These are phyloP conservation scores for Podaxis rugospora DNA, from an alignment of 768 basidiomycete species.

Conservation along the genomic window DNA sequence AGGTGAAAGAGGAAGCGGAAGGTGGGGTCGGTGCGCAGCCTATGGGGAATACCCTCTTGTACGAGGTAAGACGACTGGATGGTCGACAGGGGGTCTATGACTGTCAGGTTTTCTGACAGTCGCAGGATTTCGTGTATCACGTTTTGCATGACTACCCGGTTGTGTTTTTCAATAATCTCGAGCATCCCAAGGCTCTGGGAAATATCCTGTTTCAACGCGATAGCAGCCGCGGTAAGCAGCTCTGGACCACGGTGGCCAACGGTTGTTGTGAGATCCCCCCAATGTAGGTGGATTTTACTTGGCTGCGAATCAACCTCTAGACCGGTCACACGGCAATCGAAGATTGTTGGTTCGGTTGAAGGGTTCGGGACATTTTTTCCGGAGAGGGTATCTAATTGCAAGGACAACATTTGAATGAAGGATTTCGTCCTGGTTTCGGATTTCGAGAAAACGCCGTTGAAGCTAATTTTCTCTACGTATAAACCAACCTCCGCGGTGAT, in stretches of 20 bases:
- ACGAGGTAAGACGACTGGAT: constrained; percentile 83
- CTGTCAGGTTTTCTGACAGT: constrained; percentile 42
- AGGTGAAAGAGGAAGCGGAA: constrained; percentile 82
- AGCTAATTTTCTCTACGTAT: background rate
- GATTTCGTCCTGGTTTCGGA: constrained; percentile 15
- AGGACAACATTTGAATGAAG: constrained; percentile 18
- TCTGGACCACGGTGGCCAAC: constrained; percentile 41
- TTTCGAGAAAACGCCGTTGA: constrained; percentile 2
- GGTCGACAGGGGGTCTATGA: constrained; percentile 75
- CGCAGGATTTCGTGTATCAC: constrained; percentile 46
- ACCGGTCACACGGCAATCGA: constrained; percentile 19
- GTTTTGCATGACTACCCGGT: constrained; percentile 27
- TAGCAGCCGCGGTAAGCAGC: constrained; percentile 29
- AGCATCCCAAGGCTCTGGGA: constrained; percentile 20
- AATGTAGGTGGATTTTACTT: constrained; percentile 1
- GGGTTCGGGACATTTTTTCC: constrained; percentile 27
- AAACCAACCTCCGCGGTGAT: constrained; percentile 11
- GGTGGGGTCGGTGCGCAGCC: constrained; percentile 59
- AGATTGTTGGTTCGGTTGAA: constrained; percentile 21
- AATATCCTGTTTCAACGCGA: constrained; percentile 24
- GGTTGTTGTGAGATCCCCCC: constrained; percentile 20
- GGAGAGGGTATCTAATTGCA: constrained; percentile 24
- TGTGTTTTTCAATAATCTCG: constrained; percentile 26
- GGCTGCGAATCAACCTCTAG: constrained; percentile 13
- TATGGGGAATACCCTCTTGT: constrained; percentile 65